Conservation (phyloP, 1,139 yeast genomes). For the Sugiyamaella grinbergsii region DNA sequence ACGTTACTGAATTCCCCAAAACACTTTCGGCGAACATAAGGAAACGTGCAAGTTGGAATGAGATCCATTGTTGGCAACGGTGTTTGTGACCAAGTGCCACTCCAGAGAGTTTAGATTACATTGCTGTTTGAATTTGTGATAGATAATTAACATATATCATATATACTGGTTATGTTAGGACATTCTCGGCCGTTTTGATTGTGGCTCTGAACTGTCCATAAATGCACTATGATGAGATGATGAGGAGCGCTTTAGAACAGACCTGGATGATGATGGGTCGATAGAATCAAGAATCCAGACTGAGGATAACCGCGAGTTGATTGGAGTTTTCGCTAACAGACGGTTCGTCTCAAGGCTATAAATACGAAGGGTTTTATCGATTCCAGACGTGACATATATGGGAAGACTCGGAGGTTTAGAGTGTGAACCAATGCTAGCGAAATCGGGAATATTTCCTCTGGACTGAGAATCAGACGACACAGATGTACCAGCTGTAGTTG, state of each 20-base stretch:
- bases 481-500: not conserved
- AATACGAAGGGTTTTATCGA: slow-evolving; percentile 11
- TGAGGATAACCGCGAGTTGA: slow-evolving; percentile 1
- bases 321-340: slow-evolving; percentile 8
- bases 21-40: too few species aligned
- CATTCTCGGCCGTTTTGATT: slow-evolving; percentile 4
- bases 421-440: too few species aligned
- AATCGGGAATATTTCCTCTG: not conserved
- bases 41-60: too few species aligned
- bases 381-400: slow-evolving; percentile 12
- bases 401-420: too few species aligned
- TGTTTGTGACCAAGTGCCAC: too few species aligned
- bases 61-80: too few species aligned
- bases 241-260: not conserved
- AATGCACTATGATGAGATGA: not conserved
- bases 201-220: not conserved
- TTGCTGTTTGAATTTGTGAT: too few species aligned
- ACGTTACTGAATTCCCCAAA: too few species aligned
- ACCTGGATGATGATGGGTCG: slow-evolving; percentile 1
- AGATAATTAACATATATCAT: too few species aligned
- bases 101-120: too few species aligned
- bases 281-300: slow-evolving; percentile 12
- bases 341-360: slow-evolving; percentile 5
- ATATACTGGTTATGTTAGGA: not conserved
- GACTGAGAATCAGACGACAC: slow-evolving; percentile 1